Evolutionary conservation across 345 rosid genomes (phyloP).

Genomic region (Rubroshorea leprosula): DNA sequence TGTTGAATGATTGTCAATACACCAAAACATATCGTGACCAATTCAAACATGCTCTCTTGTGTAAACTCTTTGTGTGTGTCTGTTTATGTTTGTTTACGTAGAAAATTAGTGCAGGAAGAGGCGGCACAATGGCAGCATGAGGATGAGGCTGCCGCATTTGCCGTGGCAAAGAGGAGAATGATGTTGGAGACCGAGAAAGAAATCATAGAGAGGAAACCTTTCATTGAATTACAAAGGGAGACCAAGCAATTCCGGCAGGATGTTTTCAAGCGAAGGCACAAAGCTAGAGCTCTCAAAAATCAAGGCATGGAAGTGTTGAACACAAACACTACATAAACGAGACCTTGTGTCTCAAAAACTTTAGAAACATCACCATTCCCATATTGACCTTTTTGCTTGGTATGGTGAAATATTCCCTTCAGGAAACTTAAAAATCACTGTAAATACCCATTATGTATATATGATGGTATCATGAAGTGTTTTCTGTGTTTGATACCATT

Average conservation of each 20-base stretch:
- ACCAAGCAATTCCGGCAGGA: constrained; percentile 66
- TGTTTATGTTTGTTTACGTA: background rate
- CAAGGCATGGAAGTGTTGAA: constrained; percentile 19
- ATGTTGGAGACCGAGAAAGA: constrained; percentile 56
- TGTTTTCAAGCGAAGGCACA: constrained; percentile 62
- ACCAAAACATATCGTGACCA: too few species aligned
- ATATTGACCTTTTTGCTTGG: constrained; percentile 13
- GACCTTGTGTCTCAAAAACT: too few species aligned
- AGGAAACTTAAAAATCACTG: background rate
- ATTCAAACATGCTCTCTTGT: too few species aligned
- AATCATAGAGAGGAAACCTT: constrained; percentile 47
- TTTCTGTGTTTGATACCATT: too few species aligned
- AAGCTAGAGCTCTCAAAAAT: constrained; percentile 40
- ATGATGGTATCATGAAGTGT: too few species aligned
- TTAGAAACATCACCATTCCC: constrained; percentile 2
- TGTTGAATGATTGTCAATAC: too few species aligned
- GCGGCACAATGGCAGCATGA: constrained; percentile 35
- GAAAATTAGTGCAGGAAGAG: constrained; percentile 36
- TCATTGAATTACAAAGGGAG: constrained; percentile 47
- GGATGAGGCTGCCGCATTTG: constrained; percentile 36
- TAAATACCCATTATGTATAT: background rate
- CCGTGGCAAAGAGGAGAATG: constrained; percentile 45
- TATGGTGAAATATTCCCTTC: too few species aligned
- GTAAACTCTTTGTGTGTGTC: too few species aligned
- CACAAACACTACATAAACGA: background rate